Evolutionary conservation across 2,329 filamentous ascomycete species (phyloP), one percentile per base, ranked within the genome.

Genomic region (Ceratocystis alfenasii): DNA sequence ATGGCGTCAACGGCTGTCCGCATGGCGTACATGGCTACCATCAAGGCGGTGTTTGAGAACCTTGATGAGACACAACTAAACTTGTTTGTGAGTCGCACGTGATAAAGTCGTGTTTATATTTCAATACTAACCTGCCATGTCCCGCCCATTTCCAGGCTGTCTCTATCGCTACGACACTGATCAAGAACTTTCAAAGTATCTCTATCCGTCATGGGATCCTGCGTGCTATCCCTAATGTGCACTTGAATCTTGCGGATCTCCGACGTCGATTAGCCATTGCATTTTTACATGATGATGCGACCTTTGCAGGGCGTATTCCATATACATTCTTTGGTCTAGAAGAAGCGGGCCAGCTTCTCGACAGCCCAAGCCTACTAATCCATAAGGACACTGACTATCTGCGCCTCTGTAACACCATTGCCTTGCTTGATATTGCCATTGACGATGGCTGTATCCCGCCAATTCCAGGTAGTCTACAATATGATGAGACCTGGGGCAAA

Each of bases 401-500:
- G 17, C 79, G 86, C 65, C 80, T 96, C 1, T 78, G 80, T 44
- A 85, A 88, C 1, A 79, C 85, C 17, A 78, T 89, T 2, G 76
- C 80, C 2, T 81, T 95, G 22, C 81, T 96, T 4, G 87, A 94
- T 71, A 82, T 90, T 48, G 87, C 84, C 17, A 79, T 96, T 63
- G 89, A 90, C 68, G 83, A 87, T 67, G 89, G 76, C 55, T 41
- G 44, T 15, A 46, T 59, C 30, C 44, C 64, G 20, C 25, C 62
- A 25, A 50, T 55, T 30, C 64, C 64, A 1, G 46, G 33, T 20
- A 44, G 36, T n/a, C 5, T 73, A 73, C 59, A 62, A 70, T 55
- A 67, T 3, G 72, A 74, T 3, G 61, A 64, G 46, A 48, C 72
- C 71, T 60, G 72, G 73, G 25, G 53, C 22, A 53, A 46, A 20